Evolutionary conservation across 2,329 filamentous ascomycete genomes (phyloP), one percentile per base, ranked within the genome.

Genomic region (Xylariales sp.): DNA sequence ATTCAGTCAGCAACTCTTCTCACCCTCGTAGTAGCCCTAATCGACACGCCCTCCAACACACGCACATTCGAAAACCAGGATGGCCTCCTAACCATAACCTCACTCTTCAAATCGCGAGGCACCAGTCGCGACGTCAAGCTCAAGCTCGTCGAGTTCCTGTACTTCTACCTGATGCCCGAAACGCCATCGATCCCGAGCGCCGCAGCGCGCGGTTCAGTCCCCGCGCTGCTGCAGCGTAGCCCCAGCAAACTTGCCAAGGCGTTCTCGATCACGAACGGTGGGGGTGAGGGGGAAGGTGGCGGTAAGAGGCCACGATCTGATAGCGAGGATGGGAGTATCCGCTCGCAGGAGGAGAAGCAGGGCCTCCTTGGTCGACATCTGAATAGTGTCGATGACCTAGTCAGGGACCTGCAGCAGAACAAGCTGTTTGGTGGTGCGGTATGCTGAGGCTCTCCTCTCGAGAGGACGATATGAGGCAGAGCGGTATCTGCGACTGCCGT

Each of bases 121-220:
- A 96, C 91, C 3, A 82, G 82, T 18, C 82, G 88, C 47, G 87
- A 91, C 54, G 90, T 97, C 51, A 96, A 95, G 69, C 78, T 95
- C 58, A 93, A 95, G 63, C 80, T 95, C n/a, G 84, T 96, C 52
- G 93, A 97, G 64, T 97, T 97, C 60, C 70, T 98, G 38, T 97
- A 97, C 71, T 97, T 97, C 65, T 98, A 97, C 64, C 82, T 98
- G 53, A 95, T 97, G 84, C 90, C 91, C 38, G 93, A 98, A 66
- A 80, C 78, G 1, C 82, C 75, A 32, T 69, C 74, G 15, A 74
- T 76, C 47, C 74, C 77, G 4, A 65, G 66, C 47, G 69, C 73
- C 46, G 67, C 63, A 44, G 60, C 62, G 38, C 65, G 63, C 37
- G 63, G 65, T 44, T 71, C 69, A 2, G 57, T 73, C 7, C 68